Evolutionary conservation across 495 filamentous ascomycete genomes (phyloP).

Genomic region (Aspergillus coremiiformis): DNA sequence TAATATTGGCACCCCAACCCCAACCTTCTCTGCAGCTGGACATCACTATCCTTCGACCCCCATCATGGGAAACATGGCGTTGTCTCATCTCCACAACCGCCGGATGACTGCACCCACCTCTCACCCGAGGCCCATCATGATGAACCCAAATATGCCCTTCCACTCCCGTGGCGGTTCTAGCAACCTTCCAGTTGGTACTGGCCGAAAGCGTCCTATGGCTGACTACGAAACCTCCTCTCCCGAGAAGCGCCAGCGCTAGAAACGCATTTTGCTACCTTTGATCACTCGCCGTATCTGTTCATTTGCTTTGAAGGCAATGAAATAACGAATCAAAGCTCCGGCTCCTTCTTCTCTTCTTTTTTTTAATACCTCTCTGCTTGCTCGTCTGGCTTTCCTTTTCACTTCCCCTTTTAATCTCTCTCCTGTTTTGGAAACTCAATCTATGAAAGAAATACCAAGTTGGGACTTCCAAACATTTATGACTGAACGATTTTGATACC

Average conservation of each 20-base stretch:
- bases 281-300: not conserved
- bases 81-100: not conserved
- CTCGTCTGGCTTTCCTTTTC: too few species aligned
- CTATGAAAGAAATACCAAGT: not conserved
- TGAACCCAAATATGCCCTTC: not conserved
- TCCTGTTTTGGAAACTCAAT: not conserved
- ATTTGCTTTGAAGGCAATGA: not conserved
- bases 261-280: not conserved
- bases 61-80: not conserved
- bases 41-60: not conserved
- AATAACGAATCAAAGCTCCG: not conserved
- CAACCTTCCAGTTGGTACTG: not conserved
- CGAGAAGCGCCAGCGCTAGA: constrained; percentile 1
- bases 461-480: not conserved
- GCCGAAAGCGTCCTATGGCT: not conserved
- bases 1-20: not conserved
- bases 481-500: not conserved
- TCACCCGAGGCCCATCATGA: not conserved
- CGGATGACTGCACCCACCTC: constrained; percentile 2
- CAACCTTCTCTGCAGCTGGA: not conserved
- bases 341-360: not conserved
- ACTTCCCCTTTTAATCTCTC: too few species aligned
- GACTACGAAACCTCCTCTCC: not conserved
- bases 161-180: not conserved
- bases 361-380: too few species aligned